These are phyloP conservation scores for Physaria fendleri DNA, from an alignment of 345 rosid genomes.

Conservation along the genomic window DNA sequence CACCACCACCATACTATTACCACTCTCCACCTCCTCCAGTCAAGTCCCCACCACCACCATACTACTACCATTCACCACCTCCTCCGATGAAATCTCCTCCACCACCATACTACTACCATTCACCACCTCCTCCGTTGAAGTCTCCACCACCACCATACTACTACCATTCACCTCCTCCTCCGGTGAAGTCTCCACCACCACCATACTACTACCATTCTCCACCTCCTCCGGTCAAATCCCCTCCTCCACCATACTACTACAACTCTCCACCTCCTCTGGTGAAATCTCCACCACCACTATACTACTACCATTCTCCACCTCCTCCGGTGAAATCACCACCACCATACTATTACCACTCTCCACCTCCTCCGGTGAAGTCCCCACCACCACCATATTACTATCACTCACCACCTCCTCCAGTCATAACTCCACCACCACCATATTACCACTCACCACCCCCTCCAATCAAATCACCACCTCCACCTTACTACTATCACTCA, in stretches of 20 bases:
- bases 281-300: constrained; percentile 18
- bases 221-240: constrained; percentile 28
- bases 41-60: constrained; percentile 21
- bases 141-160: constrained; percentile 33
- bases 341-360: constrained; percentile 26
- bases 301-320: constrained; percentile 23
- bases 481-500: constrained; percentile 25
- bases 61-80: constrained; percentile 34
- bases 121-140: background rate
- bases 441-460: constrained; percentile 39
- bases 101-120: constrained; percentile 27
- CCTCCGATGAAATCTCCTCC: constrained; percentile 24
- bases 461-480: constrained; percentile 29
- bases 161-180: constrained; percentile 8
- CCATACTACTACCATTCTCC: constrained; percentile 22
- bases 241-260: constrained; percentile 30
- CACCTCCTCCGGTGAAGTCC: constrained; percentile 17
- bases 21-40: constrained; percentile 29
- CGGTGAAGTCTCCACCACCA: background rate
- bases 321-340: constrained; percentile 35
- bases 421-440: constrained; percentile 27
- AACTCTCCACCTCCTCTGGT: constrained; percentile 32
- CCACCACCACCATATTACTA: constrained; percentile 26
- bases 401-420: constrained; percentile 31
- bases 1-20: constrained; percentile 30